Evolutionary conservation across 305 asterid species (phyloP).

Genomic region (Rubia peregrina): DNA sequence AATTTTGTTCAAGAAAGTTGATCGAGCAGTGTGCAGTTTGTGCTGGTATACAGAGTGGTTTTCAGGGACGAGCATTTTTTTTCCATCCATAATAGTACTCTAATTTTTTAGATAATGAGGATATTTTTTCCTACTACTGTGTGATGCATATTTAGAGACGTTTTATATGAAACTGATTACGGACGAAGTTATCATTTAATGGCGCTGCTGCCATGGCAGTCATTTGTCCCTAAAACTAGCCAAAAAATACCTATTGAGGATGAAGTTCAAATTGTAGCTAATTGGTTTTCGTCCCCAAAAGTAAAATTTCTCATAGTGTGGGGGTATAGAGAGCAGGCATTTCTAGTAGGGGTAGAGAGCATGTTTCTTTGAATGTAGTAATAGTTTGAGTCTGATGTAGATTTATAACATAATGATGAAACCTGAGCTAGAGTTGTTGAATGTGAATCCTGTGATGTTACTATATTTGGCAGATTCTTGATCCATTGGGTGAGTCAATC

Average conservation of each 20-base stretch:
- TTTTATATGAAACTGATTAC: background rate
- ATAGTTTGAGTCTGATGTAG: background rate
- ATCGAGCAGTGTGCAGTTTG: too few relatives aligned
- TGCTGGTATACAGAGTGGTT: background rate
- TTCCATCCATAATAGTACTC: background rate
- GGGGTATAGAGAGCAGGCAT: background rate
- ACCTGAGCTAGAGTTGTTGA: background rate
- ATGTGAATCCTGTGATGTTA: background rate
- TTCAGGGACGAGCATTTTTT: background rate
- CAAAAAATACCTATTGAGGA: too few relatives aligned
- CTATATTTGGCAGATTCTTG: constrained; percentile 58
- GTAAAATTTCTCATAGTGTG: background rate
- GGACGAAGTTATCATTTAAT: background rate
- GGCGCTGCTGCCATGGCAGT: too few relatives aligned
- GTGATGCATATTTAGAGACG: background rate
- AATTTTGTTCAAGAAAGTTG: too few relatives aligned
- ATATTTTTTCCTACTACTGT: background rate
- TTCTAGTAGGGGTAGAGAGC: background rate
- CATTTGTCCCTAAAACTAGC: too few relatives aligned
- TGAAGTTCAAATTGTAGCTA: background rate
- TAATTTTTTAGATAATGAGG: background rate
- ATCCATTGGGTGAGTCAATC: constrained; percentile 78
- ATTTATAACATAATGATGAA: background rate
- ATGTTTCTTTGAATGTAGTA: background rate
- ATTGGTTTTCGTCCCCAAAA: background rate